Conservation (phyloP, 1,284 basidiomycete genomes). For the Trichosporon ovoides region DNA sequence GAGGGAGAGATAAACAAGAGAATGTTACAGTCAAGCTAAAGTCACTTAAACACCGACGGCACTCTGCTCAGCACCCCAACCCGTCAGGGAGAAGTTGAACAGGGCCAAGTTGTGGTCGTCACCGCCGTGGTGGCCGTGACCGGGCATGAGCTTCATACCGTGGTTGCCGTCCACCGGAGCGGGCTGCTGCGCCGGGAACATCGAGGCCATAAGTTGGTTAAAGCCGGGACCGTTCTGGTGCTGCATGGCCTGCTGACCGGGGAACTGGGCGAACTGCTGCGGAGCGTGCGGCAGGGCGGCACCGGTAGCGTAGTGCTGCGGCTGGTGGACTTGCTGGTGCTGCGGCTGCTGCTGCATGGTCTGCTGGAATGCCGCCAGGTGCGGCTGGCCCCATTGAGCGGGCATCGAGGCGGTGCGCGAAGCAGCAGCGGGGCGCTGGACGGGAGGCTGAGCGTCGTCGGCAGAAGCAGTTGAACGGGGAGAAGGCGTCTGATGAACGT, state of each 20-base stretch:
- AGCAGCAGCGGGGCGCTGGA: conserved; percentile 7
- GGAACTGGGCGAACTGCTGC: no score
- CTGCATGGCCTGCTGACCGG: conserved; percentile 7
- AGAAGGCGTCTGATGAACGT: conserved; percentile 30
- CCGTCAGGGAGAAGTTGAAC: neutral
- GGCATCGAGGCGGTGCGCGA: conserved; percentile 9
- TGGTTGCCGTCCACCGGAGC: no score
- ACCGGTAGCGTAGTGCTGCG: conserved; percentile 9
- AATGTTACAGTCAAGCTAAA: no score
- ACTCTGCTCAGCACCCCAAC: conserved; percentile 13
- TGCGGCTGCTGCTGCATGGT: conserved; percentile 24
- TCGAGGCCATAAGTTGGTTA: conserved; percentile 25
- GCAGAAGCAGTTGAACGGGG: conserved; percentile 26
- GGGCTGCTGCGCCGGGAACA: conserved; percentile 32
- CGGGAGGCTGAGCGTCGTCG: conserved; percentile 13
- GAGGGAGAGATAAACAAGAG: no score
- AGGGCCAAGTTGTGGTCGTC: no score
- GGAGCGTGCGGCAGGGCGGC: no score
- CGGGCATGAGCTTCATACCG: neutral
- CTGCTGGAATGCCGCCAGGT: conserved; percentile 30
- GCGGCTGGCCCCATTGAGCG: conserved; percentile 25
- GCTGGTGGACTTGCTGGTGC: conserved; percentile 20
- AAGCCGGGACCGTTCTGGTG: neutral
- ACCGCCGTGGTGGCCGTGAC: neutral
- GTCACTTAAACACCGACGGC: conserved; percentile 19